Base-by-base conservation (phyloP, 225 moss, liverwort and hornwort species). In the Rhytidiadelphus loreus region DNA sequence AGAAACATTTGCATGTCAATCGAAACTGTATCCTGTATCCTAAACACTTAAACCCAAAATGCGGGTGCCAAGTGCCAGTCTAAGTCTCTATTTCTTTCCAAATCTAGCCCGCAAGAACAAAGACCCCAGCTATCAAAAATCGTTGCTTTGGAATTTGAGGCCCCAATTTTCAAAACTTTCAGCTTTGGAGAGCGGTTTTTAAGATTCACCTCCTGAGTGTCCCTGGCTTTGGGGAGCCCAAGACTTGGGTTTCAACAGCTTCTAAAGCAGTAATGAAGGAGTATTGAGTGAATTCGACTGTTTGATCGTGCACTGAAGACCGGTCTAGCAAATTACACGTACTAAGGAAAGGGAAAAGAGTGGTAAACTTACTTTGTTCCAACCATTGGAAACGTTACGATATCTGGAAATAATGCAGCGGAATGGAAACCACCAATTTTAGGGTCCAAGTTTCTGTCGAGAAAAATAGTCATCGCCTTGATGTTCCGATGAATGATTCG, bases 381-480 rank as follows among this genome's bases (percentile, higher is more conserved):
- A 16, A 13, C 29, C 2, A 56, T 29, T 7, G 0, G 0, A 58
- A 0, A 0, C 4, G 21, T 5, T 85, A n/a, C n/a, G n/a, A n/a
- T 29, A 8, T 81, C 46, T 21, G 57, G 46, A 13, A 86, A 74
- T 2, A 46, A 46, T 10, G 64, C 0, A n/a, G 89, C 56, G 4
- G 48, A 13, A 11, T 32, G 7, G 5, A 81, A 89, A 57, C 25
- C 48, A 29, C 81, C 73, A 32, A 89, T 81, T 62, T 74, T 89
- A 5, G 89, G 65, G 7, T 74, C 57, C 46, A 86, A 21, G 12
- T 86, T 46, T 16, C 24, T 57, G 30, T 75, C 65, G 8, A 89
- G n/a, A 12, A 81, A n/a, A 32, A 89, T 21, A 37, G 2, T 32
- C 4, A 3, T 3, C 7, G 74, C 46, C 5, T 6, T 24, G 55